Evolutionary conservation across 225 moss, liverwort and hornwort species (phyloP), one percentile per base, ranked within the genome.

Genomic region (Bryoerythrophyllum caledonicum): DNA sequence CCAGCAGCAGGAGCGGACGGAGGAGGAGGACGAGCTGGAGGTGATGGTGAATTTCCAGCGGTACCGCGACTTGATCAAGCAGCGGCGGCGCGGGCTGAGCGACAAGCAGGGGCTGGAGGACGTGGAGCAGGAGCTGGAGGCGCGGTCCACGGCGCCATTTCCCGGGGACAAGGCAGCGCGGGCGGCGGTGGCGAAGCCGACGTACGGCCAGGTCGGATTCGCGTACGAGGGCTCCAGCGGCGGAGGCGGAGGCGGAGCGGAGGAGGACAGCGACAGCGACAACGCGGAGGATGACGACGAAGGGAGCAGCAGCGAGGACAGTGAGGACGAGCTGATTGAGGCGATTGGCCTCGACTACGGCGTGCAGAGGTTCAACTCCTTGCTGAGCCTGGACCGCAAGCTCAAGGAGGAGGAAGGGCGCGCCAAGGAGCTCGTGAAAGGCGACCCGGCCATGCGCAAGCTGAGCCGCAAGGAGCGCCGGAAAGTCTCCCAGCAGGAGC

Each of bases 31-130:
- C 77, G 97, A 97, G 89, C 86, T 99, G 48, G 94, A 99, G 83
- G 90, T 94, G 84, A 89, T 99, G 93, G 99, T 99, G 68, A 99
- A 99, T 91, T 99, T 99, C 55, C 93, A 99, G 86, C 90, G 99
- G 17, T 99, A 99, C 77, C 90, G 99, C 60, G 99, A 99, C 82
- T 83, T 99, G 8, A 93, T 99, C 79, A 99, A 99, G 79, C 99
- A 95, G 84, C 91, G 99, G 56, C 90, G 99, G 62, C 91, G 95
- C 53, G 95, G 99, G 61, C 79, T 96, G 76, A 94, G 83, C 79
- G 96, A 96, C 53, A 94, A 96, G 74, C 94, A 96, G 80, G 96
- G 92, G 49, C 90, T 96, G 6, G 96, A 96, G 63, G 92, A 91
- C 58, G 94, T 96, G 34, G 96, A 96, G 78, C 91, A 91, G 77